Evolutionary conservation across 1,139 yeast species (phyloP).

Genomic region (Blastobotrys buckinghamii): DNA sequence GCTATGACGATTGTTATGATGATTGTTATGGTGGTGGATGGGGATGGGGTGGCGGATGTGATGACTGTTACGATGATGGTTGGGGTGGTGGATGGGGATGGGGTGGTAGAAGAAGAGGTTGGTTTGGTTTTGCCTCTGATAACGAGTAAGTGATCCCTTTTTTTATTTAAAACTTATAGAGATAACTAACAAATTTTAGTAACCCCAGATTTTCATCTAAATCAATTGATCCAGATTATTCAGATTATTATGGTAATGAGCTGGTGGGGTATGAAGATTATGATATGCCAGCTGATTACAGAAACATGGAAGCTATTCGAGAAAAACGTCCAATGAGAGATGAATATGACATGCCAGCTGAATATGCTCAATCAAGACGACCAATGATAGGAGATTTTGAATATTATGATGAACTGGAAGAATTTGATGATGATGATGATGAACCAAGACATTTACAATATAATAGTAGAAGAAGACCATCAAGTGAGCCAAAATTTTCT

Average conservation of each 20-base stretch:
- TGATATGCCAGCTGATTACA: no score
- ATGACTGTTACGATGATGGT: neutral
- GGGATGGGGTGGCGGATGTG: neutral
- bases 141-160: neutral
- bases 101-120: neutral
- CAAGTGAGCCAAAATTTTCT: neutral
- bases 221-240: neutral
- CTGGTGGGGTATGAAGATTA: no score
- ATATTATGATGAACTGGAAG: neutral
- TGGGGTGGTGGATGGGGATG: neutral
- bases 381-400: neutral
- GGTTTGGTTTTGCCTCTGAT: neutral
- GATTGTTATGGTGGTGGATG: no score
- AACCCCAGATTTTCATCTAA: neutral
- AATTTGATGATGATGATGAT: neutral
- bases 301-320: no score
- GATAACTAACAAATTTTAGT: neutral
- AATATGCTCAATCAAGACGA: no score
- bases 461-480: neutral
- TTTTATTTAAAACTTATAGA: neutral
- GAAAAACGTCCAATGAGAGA: neutral
- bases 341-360: no score
- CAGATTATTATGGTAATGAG: neutral
- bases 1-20: no score
- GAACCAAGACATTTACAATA: neutral